Percentiles rank a stretch among this genome's conserved stretches.
These are phyloP conservation scores for Streptanthus diversifolius DNA, from an alignment of 345 rosid genomes.

Conservation along the genomic window DNA sequence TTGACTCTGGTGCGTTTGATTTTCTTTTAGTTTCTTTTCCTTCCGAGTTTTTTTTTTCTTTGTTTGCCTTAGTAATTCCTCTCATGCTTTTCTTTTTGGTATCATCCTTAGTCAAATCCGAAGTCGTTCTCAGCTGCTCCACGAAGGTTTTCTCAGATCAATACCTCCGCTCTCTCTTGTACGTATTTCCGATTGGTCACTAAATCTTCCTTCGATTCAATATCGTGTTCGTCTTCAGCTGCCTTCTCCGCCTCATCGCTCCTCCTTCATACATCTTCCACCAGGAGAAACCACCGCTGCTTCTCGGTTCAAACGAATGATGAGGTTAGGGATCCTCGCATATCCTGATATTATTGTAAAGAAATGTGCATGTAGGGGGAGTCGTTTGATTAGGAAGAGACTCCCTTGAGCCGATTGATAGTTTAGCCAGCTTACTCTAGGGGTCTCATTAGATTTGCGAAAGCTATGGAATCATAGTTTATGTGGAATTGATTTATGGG, in stretches of 20 bases:
- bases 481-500: not conserved
- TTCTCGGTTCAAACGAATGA: slow-evolving; percentile 54
- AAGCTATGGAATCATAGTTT: not conserved
- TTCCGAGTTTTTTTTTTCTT: not conserved
- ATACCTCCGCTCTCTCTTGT: slow-evolving; percentile 26
- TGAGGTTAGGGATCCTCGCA: slow-evolving; percentile 48
- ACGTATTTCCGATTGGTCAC: slow-evolving; percentile 31
- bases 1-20: slow-evolving; percentile 46
- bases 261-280: slow-evolving; percentile 36
- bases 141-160: slow-evolving; percentile 34
- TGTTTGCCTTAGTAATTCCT: not conserved
- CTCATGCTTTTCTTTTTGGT: not conserved
- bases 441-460: not conserved
- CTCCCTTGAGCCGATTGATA: not conserved
- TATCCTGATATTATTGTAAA: not conserved
- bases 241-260: slow-evolving; percentile 42
- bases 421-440: not conserved
- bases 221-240: slow-evolving; percentile 35
- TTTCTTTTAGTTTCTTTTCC: not conserved
- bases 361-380: not conserved
- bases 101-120: slow-evolving; percentile 49
- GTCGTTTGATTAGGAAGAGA: not conserved
- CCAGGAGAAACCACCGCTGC: slow-evolving; percentile 35
- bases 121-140: slow-evolving; percentile 44
- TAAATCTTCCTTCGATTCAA: slow-evolving; percentile 25